A percentile compares a stretch with the other conserved stretches of the same genome.
phyloP scores from a whole-genome alignment of 805 yeast genomes.

The Nakazawaea holstii region DNA sequence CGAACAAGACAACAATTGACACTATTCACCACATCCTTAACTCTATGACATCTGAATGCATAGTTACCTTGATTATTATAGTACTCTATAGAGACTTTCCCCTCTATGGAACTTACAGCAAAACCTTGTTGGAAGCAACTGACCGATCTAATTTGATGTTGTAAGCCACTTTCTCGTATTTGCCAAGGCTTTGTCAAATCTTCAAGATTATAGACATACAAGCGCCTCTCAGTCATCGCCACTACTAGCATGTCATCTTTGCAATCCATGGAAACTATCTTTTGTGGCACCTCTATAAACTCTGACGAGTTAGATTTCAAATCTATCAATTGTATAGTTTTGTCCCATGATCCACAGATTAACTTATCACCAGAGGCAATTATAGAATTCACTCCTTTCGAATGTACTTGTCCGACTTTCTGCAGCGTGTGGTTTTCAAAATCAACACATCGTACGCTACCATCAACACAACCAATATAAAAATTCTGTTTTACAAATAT shows the following conservation, averaged over 20 bases:
- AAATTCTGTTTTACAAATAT: background rate
- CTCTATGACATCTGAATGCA: slow-evolving; percentile 80
- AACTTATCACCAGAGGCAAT: slow-evolving; percentile 27
- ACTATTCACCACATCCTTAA: slow-evolving; percentile 5
- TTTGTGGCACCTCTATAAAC: slow-evolving; percentile 30
- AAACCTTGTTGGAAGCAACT: slow-evolving; percentile 51
- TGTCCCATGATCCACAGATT: slow-evolving; percentile 62
- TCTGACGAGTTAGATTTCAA: slow-evolving; percentile 21
- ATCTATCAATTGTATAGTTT: slow-evolving; percentile 43
- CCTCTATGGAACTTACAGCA: slow-evolving; percentile 73
- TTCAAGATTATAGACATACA: slow-evolving; percentile 55
- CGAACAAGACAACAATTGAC: slow-evolving; percentile 5
- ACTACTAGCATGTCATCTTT: slow-evolving; percentile 36
- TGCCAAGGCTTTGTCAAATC: slow-evolving; percentile 39
- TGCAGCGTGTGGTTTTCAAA: slow-evolving; percentile 33
- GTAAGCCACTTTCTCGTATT: slow-evolving; percentile 57
- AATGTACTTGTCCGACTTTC: slow-evolving; percentile 27
- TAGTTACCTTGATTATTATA: slow-evolving; percentile 51
- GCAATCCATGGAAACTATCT: slow-evolving; percentile 61
- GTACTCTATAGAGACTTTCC: slow-evolving; percentile 71
- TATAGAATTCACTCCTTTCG: slow-evolving; percentile 34
- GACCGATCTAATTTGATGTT: slow-evolving; percentile 57
- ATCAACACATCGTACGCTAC: slow-evolving; percentile 48
- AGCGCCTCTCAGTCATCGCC: slow-evolving; percentile 46
- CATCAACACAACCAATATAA: slow-evolving; percentile 42